phyloP scores from a whole-genome alignment of 441 rosid genomes.

The Gossypium gossypioides region DNA sequence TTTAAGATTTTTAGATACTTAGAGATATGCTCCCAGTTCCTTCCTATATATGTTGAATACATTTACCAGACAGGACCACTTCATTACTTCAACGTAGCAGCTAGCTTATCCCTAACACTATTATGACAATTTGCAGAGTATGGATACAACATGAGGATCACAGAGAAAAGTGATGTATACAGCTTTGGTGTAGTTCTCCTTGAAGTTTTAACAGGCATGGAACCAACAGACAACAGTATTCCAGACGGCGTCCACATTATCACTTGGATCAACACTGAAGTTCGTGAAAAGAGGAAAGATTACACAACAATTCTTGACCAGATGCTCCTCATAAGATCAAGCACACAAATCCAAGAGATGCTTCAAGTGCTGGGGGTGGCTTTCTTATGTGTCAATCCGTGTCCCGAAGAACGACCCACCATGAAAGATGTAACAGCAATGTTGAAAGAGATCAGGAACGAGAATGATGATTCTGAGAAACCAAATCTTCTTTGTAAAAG shows the following conservation, averaged over 20 bases:
- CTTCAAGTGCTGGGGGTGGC: constrained; percentile 86
- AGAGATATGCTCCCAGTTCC: background rate
- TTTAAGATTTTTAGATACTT: background rate
- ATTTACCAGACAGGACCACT: no score
- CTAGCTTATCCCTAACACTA: background rate
- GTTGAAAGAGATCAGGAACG: constrained; percentile 64
- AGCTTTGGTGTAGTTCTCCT: constrained; percentile 77
- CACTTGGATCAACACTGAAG: constrained; percentile 62
- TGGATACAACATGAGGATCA: constrained; percentile 64
- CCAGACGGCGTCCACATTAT: constrained; percentile 66
- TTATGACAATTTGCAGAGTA: constrained; percentile 39
- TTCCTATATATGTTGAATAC: background rate
- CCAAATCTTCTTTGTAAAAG: constrained; percentile 27
- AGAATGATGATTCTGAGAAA: constrained; percentile 41
- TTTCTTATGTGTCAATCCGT: constrained; percentile 58
- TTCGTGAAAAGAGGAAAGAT: constrained; percentile 46
- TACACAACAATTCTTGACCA: constrained; percentile 55
- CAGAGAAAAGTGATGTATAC: constrained; percentile 81
- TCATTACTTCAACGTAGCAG: no score
- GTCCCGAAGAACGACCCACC: constrained; percentile 67
- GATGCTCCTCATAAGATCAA: constrained; percentile 40
- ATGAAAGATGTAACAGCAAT: constrained; percentile 86
- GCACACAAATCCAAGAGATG: constrained; percentile 71
- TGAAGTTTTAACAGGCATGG: constrained; percentile 70
- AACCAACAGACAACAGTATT: constrained; percentile 49